Evolutionary conservation across 1,139 yeast species (phyloP), one percentile per base, ranked within the genome.

Genomic region (Zygoascus meyerae): DNA sequence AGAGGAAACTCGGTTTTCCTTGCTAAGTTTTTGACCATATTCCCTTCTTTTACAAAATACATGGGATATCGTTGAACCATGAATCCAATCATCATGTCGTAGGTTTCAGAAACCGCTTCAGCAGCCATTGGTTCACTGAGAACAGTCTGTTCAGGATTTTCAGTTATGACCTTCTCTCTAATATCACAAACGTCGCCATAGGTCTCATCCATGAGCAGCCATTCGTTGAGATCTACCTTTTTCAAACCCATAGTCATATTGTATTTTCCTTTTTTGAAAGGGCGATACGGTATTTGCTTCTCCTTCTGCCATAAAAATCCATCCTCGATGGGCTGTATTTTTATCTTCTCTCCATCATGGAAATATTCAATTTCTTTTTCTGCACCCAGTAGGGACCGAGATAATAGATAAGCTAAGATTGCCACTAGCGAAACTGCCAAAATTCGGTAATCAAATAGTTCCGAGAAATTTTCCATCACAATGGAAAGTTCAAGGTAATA

Each of bases 191-290:
- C 65, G 5, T 67, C 58, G 50, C 69, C 59, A 57, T 84, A 84
- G 0, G 82, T 75, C 42, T 82, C 70, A 52, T 85, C 95, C n/a
- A 86, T 60, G 44, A 79, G 67, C 29, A 85, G 66, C 81, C 85
- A 80, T 46, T 84, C 87, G 45, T 76, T 74, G 5, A 76, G 72
- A 30, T 74, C 74, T 38, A 79, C 63, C 44, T 69, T 72, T 49
- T 71, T 72, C 46, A 84, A 74, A 0, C 85, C 90, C 86, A 84
- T 79, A 3, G 83, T 83, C 65, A 84, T 66, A 53, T 75, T 77
- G 58, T 81, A 83, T 34, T 69, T 71, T 3, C 81, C 83, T 46
- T 77, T 74, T 58, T 78, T 79, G 68, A 79, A 78, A 2, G 87
- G 86, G 46, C 86, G 74, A 62, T 71, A 76, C 42, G 67, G 72